These are phyloP conservation scores for Ganoderma lingzhi DNA, from an alignment of 1,284 basidiomycete genomes.

Conservation along the genomic window DNA sequence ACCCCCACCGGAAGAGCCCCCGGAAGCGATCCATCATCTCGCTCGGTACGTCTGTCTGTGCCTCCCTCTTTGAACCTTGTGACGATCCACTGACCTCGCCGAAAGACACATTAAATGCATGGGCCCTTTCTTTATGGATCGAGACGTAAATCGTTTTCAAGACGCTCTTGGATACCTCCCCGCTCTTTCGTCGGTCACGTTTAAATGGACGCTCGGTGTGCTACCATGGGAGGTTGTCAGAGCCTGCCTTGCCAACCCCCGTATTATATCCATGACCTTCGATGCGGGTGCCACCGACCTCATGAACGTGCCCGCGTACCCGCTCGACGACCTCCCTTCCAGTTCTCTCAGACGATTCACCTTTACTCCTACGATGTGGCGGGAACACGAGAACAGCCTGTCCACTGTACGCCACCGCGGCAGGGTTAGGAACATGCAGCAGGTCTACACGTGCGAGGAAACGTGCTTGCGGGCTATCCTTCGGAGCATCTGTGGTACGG, in stretches of 20 bases:
- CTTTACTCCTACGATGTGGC: neutral
- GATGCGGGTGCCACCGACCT: neutral
- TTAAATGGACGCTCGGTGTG: neutral
- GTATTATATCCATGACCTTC: neutral
- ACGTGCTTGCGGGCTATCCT: neutral
- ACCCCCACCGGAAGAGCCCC: neutral
- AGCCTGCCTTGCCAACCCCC: neutral
- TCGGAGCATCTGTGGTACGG: neutral
- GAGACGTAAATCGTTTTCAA: neutral
- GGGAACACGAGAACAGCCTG: neutral
- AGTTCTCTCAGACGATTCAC: neutral
- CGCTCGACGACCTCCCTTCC: neutral
- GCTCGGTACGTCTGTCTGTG: neutral
- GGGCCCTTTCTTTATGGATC: neutral
- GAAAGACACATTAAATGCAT: no score
- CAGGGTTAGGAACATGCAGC: neutral
- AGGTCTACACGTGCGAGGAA: neutral
- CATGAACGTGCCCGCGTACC: neutral
- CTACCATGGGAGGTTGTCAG: neutral
- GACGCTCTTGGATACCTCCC: neutral
- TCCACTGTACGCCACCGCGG: neutral
- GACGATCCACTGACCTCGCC: no score
- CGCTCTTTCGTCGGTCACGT: neutral
- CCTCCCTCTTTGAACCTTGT: no score
- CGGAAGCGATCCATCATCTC: neutral